Base-by-base conservation (phyloP, 2,329 filamentous ascomycete genomes). In the Penicillium crustosum region DNA sequence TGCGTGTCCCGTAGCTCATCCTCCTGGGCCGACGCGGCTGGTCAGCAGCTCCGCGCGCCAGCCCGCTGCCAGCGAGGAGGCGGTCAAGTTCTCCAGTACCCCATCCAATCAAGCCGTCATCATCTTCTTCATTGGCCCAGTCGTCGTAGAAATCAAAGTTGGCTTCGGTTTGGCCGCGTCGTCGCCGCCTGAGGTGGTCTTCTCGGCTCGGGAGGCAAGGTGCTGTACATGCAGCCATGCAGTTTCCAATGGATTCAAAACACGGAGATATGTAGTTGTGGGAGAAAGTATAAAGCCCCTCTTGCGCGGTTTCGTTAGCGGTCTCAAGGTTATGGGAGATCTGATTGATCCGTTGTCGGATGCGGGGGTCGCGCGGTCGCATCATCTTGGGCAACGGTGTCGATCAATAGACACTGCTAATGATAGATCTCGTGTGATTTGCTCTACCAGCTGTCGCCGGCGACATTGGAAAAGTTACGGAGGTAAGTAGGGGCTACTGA, bases 121-220 rank as follows among this genome's bases (percentile, higher is more conserved):
- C 82, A 31, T 66, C 68, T 56, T 86, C 83, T 54, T 86, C 82
- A 45, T 83, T 81, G 60, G 96, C 91, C 93, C 93, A 97, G 75
- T 97, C 93, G 75, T 97, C 93, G 78, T 97, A 97, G 73, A 97
- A 97, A 74, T 97, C 93, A 72, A 97, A 97, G 69, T 86, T 93
- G 68, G 89, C 85, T 75, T 97, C 93, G 29, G 92, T 89, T 51
- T 81, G 76, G 19, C 76, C 77, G 36, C 89, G 84, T 67, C 91
- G 86, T 60, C 88, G 81, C 56, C 90, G 86, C 31, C 90, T 86
- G 49, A 86, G 79, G 58, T 89, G 86, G 70, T 93, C 90, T 66
- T 93, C 89, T 54, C 85, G 85, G 68, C 86, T 86, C 53, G 90
- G 89, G 36, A 79, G 71, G 62, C 91, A 85, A 13, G 86, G 81